Base-by-base conservation (phyloP, 2,329 filamentous ascomycete species). In the Cadophora gregata region DNA sequence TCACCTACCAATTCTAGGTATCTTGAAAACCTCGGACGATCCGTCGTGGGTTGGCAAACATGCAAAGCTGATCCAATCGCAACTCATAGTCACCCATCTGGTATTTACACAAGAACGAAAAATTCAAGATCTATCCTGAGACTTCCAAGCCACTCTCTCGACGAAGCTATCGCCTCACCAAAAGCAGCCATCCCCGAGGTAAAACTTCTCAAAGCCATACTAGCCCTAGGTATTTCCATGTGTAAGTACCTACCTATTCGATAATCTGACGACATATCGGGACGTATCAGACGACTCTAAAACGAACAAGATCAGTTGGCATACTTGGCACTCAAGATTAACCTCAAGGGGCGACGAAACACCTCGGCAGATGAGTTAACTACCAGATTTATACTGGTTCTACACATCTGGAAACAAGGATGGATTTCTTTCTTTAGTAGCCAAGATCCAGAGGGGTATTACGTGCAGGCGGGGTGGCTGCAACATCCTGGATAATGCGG, bases 261-360 rank as follows among this genome's bases (percentile, higher is more conserved):
- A 42, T 3, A 16, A 29, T 53, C 24, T 25, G 50, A 25, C 9
- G 5, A 53, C 25, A 25, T 53, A 27, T 33, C 55, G 21, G 36
- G 8, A n/a, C 10, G n/a, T 12, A 42, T 58, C 21, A 25, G 55
- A 14, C 33, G 33, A 58, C 33, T 58, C 42, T 58, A 58, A 56
- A 58, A 58, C 55, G n/a, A 33, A 36, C 33, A 58, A 58, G 55
- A 58, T 58, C 33, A 42, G 55, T 42, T 58, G 55, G 55, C 55
- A 58, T 27, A 4, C 55, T 58, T 58, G 33, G 55, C 31, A 42
- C 33, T 58, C n/a, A 38, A 33, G 27, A 42, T 10, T 58, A 25
- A 36, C 31, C 31, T 42, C n/a, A 25, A 38, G 42, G 0, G 5
- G 55, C n/a, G 10, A 36, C 27, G 53, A 56, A 56, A 36, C 53